A percentile compares a stretch with the other conserved stretches of the same genome.
Conservation (phyloP, 1,284 basidiomycete species). For the Cryptococcus sp. region DNA sequence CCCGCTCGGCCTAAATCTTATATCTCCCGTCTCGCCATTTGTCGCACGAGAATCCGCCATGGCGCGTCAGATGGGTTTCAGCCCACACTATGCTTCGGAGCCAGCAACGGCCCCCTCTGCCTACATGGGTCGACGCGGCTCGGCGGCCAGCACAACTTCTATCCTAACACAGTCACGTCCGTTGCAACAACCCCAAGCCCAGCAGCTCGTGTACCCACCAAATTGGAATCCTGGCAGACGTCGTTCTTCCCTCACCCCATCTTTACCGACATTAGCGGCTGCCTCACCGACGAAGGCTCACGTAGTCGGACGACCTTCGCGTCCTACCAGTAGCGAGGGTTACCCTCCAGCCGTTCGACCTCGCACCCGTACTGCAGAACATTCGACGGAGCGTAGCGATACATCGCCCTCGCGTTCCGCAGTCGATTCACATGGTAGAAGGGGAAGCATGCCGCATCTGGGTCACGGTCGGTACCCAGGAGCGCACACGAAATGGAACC, state of each 20-base stretch:
- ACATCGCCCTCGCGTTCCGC: conserved; percentile 3
- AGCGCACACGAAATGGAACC: conserved; percentile 26
- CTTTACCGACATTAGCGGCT: conserved; percentile 33
- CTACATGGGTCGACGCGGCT: conserved; percentile 21
- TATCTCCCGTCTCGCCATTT: conserved; percentile 47
- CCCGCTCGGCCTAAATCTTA: conserved; percentile 51
- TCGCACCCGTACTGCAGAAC: conserved; percentile 17
- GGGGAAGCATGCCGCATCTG: conserved; percentile 48
- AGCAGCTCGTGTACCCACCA: conserved; percentile 20
- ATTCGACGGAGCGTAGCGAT: conserved; percentile 7
- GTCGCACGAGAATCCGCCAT: conserved; percentile 23
- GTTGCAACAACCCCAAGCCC: conserved; percentile 8
- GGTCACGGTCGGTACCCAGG: conserved; percentile 37
- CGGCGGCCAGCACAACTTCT: conserved; percentile 38
- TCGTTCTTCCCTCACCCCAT: conserved; percentile 44
- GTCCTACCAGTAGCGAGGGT: conserved; percentile 32
- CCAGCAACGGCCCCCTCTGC: background rate
- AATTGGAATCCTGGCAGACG: conserved; percentile 24
- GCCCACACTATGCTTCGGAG: conserved; percentile 3
- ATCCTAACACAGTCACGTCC: conserved; percentile 42
- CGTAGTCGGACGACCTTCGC: conserved; percentile 28
- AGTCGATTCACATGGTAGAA: conserved; percentile 19
- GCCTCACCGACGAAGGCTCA: conserved; percentile 42
- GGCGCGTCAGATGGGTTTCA: conserved; percentile 28
- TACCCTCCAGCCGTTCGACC: conserved; percentile 11